Evolutionary conservation across 2,329 filamentous ascomycete species (phyloP).

Genomic region (Chlorencoelia australis): DNA sequence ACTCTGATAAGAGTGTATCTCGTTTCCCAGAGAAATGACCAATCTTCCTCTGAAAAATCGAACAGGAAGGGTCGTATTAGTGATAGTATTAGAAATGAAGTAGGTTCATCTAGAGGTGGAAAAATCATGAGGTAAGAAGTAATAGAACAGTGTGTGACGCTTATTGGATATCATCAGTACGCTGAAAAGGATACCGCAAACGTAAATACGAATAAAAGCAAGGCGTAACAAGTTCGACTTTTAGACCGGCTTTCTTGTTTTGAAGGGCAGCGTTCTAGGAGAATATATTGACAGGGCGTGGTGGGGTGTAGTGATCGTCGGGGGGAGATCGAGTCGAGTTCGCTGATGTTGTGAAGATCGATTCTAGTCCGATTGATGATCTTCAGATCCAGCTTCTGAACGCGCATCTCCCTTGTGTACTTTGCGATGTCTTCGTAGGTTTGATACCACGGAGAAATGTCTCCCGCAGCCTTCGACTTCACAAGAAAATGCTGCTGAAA

Average conservation of each 20-base stretch:
- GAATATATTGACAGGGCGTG: constrained; percentile 3
- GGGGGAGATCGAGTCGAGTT: no score
- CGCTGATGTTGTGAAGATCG: no score
- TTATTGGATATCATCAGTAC: constrained; percentile 13
- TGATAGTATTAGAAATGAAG: constrained; percentile 13
- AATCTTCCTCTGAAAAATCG: constrained; percentile 1
- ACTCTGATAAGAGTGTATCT: no score
- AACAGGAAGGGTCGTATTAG: constrained; percentile 5
- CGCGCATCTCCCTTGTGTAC: constrained; percentile 75
- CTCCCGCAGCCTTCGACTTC: constrained; percentile 91
- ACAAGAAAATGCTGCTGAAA: constrained; percentile 69
- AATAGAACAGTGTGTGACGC: no score
- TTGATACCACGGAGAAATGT: constrained; percentile 95
- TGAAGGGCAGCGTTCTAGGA: background rate
- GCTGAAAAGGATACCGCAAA: constrained; percentile 14
- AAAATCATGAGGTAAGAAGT: no score
- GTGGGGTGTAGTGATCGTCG: background rate
- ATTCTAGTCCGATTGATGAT: constrained; percentile 46
- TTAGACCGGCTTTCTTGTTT: constrained; percentile 4
- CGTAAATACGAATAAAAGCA: constrained; percentile 6
- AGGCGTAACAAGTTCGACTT: constrained; percentile 3
- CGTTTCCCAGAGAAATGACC: no score
- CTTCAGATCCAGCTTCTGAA: constrained; percentile 54
- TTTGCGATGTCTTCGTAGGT: constrained; percentile 87
- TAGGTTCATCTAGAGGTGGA: constrained; percentile 9